Conservation (phyloP, 2,329 filamentous ascomycete genomes). For the Aspergillus costaricaensis region DNA sequence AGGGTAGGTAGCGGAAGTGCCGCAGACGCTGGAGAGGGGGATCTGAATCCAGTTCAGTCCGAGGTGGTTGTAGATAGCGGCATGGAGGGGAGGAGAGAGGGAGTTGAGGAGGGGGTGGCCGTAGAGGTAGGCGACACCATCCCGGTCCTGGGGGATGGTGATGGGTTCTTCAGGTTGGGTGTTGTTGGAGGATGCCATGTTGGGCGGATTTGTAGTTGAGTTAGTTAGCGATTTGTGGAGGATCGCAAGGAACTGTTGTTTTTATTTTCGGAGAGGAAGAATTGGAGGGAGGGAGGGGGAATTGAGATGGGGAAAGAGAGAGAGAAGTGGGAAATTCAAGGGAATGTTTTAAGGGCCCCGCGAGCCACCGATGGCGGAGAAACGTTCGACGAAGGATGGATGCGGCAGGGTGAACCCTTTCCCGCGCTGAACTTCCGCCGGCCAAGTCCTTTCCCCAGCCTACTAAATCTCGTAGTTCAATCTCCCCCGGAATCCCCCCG, state of each 20-base stretch:
- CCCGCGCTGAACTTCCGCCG: slow-evolving; percentile 11
- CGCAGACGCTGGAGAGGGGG: slow-evolving; percentile 43
- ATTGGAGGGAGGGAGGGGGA: neutral
- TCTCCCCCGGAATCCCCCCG: too few relatives aligned
- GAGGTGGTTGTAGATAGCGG: slow-evolving; percentile 55
- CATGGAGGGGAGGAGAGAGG: slow-evolving; percentile 57
- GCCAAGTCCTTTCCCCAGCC: slow-evolving; percentile 31
- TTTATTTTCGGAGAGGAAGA: neutral
- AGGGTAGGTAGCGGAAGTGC: slow-evolving; percentile 33
- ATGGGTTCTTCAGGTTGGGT: slow-evolving; percentile 35
- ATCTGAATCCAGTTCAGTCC: slow-evolving; percentile 56
- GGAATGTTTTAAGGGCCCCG: neutral
- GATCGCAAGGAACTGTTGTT: neutral
- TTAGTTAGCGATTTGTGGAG: neutral
- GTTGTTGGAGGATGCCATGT: slow-evolving; percentile 24
- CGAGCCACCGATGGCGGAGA: slow-evolving; percentile 14
- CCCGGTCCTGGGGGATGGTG: slow-evolving; percentile 37
- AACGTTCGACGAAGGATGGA: slow-evolving; percentile 11
- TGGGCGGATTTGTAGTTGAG: slow-evolving; percentile 4
- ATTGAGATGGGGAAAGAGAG: neutral
- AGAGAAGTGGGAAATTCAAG: neutral
- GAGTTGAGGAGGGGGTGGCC: slow-evolving; percentile 60
- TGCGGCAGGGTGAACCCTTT: slow-evolving; percentile 15
- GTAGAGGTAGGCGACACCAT: slow-evolving; percentile 58
- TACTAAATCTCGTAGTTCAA: neutral